Evolutionary conservation across 1,139 yeast genomes (phyloP).

Genomic region (Debaryomycetaceae sp.): DNA sequence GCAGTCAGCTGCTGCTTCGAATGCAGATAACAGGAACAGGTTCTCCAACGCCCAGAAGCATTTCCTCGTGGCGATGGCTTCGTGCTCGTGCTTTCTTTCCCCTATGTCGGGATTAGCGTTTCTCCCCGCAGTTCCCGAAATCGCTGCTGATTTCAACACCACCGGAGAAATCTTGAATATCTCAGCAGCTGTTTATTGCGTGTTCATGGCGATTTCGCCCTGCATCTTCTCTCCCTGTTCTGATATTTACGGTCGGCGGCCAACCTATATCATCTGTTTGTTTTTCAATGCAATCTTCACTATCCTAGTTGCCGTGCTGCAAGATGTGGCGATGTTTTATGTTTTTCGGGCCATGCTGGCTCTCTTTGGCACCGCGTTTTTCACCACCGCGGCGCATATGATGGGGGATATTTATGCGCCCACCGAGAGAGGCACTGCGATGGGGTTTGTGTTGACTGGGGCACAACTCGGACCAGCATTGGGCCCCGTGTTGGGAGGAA

Average conservation of each 20-base stretch:
- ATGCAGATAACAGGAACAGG: slow-evolving; percentile 4
- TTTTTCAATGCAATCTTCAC: slow-evolving; percentile 28
- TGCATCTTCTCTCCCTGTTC: slow-evolving; percentile 45
- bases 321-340: slow-evolving; percentile 46
- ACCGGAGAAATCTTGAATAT: slow-evolving; percentile 43
- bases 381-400: slow-evolving; percentile 42
- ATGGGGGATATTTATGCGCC: slow-evolving; percentile 46
- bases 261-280: slow-evolving; percentile 35
- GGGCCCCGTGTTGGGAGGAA: slow-evolving; percentile 45
- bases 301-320: slow-evolving; percentile 28
- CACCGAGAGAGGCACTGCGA: slow-evolving; percentile 40
- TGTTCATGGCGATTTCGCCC: slow-evolving; percentile 50
- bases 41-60: slow-evolving; percentile 4
- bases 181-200: slow-evolving; percentile 46
- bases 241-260: slow-evolving; percentile 46
- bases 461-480: slow-evolving; percentile 46
- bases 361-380: slow-evolving; percentile 50
- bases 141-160: slow-evolving; percentile 32
- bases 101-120: slow-evolving; percentile 41
- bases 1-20: not conserved
- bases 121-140: slow-evolving; percentile 47
- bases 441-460: slow-evolving; percentile 41
- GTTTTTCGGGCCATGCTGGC: slow-evolving; percentile 44
- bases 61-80: slow-evolving; percentile 13
- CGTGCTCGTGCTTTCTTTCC: slow-evolving; percentile 31